These are phyloP conservation scores for Monosporascus sp. DNA, from an alignment of 2,329 filamentous ascomycete species.

Conservation along the genomic window DNA sequence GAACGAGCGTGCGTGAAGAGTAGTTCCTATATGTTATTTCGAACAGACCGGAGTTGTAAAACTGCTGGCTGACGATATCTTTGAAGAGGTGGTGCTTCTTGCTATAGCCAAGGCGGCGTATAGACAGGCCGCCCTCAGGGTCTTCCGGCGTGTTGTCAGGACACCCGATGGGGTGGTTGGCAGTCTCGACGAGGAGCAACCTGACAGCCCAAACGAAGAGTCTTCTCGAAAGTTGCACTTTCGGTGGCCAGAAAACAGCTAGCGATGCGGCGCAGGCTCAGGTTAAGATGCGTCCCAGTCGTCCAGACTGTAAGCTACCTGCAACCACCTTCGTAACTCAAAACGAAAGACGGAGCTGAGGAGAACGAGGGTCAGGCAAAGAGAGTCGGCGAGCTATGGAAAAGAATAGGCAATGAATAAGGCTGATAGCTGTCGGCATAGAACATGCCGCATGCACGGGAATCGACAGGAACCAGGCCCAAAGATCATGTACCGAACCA, in stretches of 20 bases:
- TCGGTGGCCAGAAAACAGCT: too few relatives aligned
- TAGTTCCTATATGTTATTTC: neutral
- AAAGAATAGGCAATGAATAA: constrained; percentile 3
- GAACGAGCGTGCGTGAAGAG: constrained; percentile 3
- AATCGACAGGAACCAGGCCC: neutral
- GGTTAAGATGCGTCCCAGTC: neutral
- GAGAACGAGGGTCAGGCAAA: constrained; percentile 9
- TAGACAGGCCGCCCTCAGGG: neutral
- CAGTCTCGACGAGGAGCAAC: neutral
- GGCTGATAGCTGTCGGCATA: constrained; percentile 1
- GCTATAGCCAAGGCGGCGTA: neutral
- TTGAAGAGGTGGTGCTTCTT: neutral
- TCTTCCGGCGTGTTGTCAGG: neutral
- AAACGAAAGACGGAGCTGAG: constrained; percentile 6
- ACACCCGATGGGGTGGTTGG: neutral
- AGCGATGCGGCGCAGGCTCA: neutral
- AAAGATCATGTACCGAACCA: neutral
- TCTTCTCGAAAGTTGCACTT: too few relatives aligned
- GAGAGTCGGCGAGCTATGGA: constrained; percentile 5
- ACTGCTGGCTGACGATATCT: neutral
- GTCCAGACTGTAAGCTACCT: constrained; percentile 4
- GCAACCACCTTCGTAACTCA: constrained; percentile 5
- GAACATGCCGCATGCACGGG: neutral
- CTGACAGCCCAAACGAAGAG: neutral
- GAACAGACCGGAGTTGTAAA: neutral